A percentile compares a stretch with the other conserved stretches of the same genome.
Evolutionary conservation across 306 rosid species (phyloP).

Genomic region (Canavalia ensiformis): DNA sequence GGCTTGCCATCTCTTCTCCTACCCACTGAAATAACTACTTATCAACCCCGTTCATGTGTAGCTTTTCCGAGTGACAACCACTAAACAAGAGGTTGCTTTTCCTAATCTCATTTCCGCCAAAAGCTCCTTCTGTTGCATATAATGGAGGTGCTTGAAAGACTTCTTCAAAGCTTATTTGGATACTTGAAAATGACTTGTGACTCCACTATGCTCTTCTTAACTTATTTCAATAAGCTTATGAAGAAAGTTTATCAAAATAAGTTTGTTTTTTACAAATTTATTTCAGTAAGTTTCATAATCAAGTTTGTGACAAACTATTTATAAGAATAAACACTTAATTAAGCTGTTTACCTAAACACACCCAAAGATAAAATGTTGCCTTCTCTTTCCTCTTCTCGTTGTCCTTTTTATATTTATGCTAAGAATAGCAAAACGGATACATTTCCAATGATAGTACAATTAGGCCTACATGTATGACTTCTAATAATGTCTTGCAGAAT

Average conservation of each 20-base stretch:
- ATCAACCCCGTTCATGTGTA: too few species aligned
- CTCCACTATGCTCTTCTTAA: not conserved
- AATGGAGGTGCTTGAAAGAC: not conserved
- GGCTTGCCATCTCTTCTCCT: not conserved
- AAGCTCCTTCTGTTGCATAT: not conserved
- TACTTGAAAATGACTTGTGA: not conserved
- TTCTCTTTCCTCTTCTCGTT: not conserved
- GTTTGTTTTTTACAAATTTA: not conserved
- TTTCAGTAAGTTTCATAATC: not conserved
- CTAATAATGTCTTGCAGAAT: conserved; percentile 17
- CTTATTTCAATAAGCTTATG: too few species aligned
- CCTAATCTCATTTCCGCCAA: not conserved
- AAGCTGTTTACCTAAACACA: not conserved
- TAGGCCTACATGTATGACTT: conserved; percentile 28
- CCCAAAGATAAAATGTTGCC: conserved; percentile 11
- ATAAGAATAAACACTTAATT: not conserved
- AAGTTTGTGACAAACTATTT: not conserved
- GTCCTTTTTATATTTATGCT: not conserved
- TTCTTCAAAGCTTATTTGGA: not conserved
- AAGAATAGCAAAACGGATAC: not conserved
- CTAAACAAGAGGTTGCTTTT: not conserved
- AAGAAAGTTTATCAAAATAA: too few species aligned
- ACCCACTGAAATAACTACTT: not conserved
- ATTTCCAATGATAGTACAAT: conserved; percentile 18
- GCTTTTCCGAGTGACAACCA: not conserved